Base-by-base conservation (phyloP, 2,329 filamentous ascomycete genomes). In the Neofusicoccum kwambonambiense region DNA sequence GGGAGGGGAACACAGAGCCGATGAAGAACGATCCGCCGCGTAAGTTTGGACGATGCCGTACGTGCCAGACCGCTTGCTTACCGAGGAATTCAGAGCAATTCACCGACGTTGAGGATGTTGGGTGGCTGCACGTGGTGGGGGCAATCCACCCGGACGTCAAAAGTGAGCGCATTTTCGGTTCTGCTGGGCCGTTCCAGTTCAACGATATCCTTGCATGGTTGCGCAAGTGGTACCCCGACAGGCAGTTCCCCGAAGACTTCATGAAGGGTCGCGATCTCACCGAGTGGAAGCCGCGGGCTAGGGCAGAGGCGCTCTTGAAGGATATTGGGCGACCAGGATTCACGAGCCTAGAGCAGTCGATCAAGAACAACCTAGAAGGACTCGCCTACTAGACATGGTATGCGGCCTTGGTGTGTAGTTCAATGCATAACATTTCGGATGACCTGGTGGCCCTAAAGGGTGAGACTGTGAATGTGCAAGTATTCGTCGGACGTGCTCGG, bases 81-180 rank as follows among this genome's bases (percentile, higher is more conserved):
- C 35, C 31, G n/a, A 54, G 12, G 15, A 17, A 39, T 65, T 3
- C 17, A 65, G 67, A 61, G 47, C 67, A 52, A 66, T 67, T 54
- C 39, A 64, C 70, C 51, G 67, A 71, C 41, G 68, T 70, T 6
- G 60, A 68, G 39, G 71, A 72, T 54, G 66, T 64, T n/a, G 71
- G 68, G 45, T 65, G 65, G 41, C 64, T 70, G 15, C 70, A 72
- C 50, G 66, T 70, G 37, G 68, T 67, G 11, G 68, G 50, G 22
- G 64, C 69, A 31, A 66, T 69, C 17, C 61, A 69, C 45, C 67
- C 67, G 34, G 64, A 50, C 15, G 64, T 64, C 47, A 61, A 52
- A 37, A 58, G 66, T 17, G 68, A 70, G 52, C 66, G 69, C 13
- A 67, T 70, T 19, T 69, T 69, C 49, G 68, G 65, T 22, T 66